These are phyloP conservation scores for Hypsizygus marmoreus DNA, from an alignment of 768 basidiomycete genomes.

Conservation along the genomic window DNA sequence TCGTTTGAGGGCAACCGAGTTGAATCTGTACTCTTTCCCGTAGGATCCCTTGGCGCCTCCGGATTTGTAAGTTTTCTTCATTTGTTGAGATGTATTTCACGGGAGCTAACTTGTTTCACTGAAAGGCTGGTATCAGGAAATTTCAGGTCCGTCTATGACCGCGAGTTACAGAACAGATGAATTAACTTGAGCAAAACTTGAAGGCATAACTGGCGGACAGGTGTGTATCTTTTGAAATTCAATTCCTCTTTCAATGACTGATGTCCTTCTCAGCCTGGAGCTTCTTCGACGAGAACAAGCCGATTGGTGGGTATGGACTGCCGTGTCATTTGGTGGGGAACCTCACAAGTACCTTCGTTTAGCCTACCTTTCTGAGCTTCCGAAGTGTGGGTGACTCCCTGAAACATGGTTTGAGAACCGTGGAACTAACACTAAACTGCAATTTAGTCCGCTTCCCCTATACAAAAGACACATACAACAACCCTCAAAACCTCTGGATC, in stretches of 20 bases:
- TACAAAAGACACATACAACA: slow-evolving; percentile 63
- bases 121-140: slow-evolving; percentile 44
- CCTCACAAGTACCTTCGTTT: background rate
- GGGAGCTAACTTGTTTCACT: background rate
- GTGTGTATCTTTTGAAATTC: slow-evolving; percentile 21
- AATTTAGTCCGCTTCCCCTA: slow-evolving; percentile 58
- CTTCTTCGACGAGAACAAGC: slow-evolving; percentile 40
- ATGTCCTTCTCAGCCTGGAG: slow-evolving; percentile 39
- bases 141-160: slow-evolving; percentile 34
- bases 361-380: slow-evolving; percentile 48
- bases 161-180: background rate
- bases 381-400: no score
- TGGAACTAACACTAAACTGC: no score
- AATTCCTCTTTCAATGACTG: background rate
- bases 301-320: slow-evolving; percentile 33
- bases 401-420: no score
- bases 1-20: no score
- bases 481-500: slow-evolving; percentile 60
- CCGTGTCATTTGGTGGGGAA: no score
- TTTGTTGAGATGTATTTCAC: background rate
- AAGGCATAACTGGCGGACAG: slow-evolving; percentile 52
- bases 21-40: no score
- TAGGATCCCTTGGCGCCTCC: slow-evolving; percentile 46
- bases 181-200: background rate
- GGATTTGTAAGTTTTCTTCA: slow-evolving; percentile 36